Evolutionary conservation across 106 monocot species (phyloP).

Genomic region (Allium sativum): DNA sequence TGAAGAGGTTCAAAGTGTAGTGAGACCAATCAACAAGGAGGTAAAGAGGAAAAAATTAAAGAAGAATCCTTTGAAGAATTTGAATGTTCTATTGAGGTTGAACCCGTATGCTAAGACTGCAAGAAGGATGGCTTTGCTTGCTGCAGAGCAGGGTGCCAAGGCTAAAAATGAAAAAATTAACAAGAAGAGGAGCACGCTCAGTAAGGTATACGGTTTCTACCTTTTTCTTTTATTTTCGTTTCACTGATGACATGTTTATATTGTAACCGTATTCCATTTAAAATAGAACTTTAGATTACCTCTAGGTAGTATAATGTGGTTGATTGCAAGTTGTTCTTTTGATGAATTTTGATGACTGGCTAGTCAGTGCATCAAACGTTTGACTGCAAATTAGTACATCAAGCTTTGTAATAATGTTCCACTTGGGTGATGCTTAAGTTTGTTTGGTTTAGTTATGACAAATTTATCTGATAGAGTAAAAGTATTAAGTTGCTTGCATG

Average conservation of each 20-base stretch:
- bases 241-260: background rate
- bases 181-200: slow-evolving; percentile 42
- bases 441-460: no score
- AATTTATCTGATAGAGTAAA: no score
- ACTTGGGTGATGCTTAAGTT: no score
- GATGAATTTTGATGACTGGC: no score
- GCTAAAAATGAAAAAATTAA: slow-evolving; percentile 61
- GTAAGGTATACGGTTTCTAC: slow-evolving; percentile 22
- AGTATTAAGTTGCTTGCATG: no score
- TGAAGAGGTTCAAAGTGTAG: slow-evolving; percentile 78
- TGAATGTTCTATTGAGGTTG: slow-evolving; percentile 40
- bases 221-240: background rate
- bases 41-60: slow-evolving; percentile 37
- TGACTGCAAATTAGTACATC: no score
- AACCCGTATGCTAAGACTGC: slow-evolving; percentile 75
- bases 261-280: no score
- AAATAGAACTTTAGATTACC: no score
- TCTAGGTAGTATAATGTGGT: no score
- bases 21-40: slow-evolving; percentile 56
- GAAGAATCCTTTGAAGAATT: slow-evolving; percentile 64
- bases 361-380: no score
- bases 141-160: slow-evolving; percentile 60
- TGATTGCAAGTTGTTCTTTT: no score
- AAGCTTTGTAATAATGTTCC: no score
- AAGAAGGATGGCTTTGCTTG: slow-evolving; percentile 51